Base-by-base conservation (phyloP, 768 basidiomycete species). In the Collybia nuda region DNA sequence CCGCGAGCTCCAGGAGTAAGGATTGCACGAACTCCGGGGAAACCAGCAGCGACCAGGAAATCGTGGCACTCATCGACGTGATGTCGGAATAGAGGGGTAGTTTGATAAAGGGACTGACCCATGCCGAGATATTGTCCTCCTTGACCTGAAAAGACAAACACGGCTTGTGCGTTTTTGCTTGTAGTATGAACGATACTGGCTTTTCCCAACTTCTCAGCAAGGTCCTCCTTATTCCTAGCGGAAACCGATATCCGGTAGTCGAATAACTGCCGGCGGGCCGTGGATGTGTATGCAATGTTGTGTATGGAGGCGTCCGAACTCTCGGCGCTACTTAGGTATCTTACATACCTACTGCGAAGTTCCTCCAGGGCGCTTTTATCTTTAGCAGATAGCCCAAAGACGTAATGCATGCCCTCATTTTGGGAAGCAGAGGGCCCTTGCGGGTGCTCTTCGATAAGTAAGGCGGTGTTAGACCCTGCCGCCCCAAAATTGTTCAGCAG, bases 401-500 rank as follows among this genome's bases (percentile, higher is more conserved):
- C 67, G 48, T 77, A 70, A 1, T 72, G 54, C 24, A 50, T 52
- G 3, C 44, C 51, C 6, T 52, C 51, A 0, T 47, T 32, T 12
- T 17, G 28, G 0, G 45, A 19, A 6, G 44, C 9, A 2, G 17
- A 11, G 7, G 15, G 11, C 6, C 47, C 29, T 3, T 41, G n/a
- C 1, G 51, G 55, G 8, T 60, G 65, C 56, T 88, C 86, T 55
- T 88, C 82, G 2, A 89, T 56, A 6, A 89, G 41, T 11, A 88
- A 57, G 0, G 84, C 79, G 2, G 78, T 74, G 52, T 89, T 89
- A 6, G 86, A 87, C 0, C 88, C 88, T 19, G 86, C 75, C 0
- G 87, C 87, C 17, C 88, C 88, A 56, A 87, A 90, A 56, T 88
- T 90, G 57, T 87, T 88, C 48, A 90, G 67, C 21, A 89, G 55